phyloP scores from a whole-genome alignment of 768 basidiomycete genomes.

The Pulveroboletus sp. region DNA sequence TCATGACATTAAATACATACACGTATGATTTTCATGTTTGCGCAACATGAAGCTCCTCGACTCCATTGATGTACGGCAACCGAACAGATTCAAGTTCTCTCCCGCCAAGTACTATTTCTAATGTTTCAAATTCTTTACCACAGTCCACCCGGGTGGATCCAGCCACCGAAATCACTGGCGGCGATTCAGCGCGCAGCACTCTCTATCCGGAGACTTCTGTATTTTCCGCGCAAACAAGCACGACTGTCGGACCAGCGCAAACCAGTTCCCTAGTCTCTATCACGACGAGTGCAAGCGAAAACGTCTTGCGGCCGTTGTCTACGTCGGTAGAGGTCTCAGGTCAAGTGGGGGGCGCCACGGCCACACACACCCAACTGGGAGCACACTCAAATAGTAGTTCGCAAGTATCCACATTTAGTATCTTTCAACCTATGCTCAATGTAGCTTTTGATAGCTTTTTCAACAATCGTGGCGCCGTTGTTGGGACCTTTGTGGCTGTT shows the following conservation, averaged over 20 bases:
- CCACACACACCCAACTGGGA: slow-evolving; percentile 47
- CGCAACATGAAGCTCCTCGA: slow-evolving; percentile 1
- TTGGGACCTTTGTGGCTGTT: slow-evolving; percentile 70
- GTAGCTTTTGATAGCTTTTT: slow-evolving; percentile 49
- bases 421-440: background rate
- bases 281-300: slow-evolving; percentile 37
- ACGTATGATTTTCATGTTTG: background rate
- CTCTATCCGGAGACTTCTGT: background rate
- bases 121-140: slow-evolving; percentile 1
- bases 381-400: slow-evolving; percentile 17
- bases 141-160: background rate
- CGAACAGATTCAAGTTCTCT: background rate
- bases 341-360: too few relatives aligned
- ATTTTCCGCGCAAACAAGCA: slow-evolving; percentile 35
- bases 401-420: slow-evolving; percentile 19
- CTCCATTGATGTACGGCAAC: background rate
- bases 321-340: slow-evolving; percentile 46
- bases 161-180: background rate
- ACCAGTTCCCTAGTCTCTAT: slow-evolving; percentile 42
- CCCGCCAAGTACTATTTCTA: background rate
- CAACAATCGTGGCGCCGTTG: slow-evolving; percentile 63
- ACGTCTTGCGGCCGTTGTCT: slow-evolving; percentile 39
- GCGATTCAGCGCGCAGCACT: background rate
- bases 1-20: background rate
- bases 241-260: slow-evolving; percentile 35